Conservation (phyloP, 352 stramenopile species). For the Lagenidium giganteum region DNA sequence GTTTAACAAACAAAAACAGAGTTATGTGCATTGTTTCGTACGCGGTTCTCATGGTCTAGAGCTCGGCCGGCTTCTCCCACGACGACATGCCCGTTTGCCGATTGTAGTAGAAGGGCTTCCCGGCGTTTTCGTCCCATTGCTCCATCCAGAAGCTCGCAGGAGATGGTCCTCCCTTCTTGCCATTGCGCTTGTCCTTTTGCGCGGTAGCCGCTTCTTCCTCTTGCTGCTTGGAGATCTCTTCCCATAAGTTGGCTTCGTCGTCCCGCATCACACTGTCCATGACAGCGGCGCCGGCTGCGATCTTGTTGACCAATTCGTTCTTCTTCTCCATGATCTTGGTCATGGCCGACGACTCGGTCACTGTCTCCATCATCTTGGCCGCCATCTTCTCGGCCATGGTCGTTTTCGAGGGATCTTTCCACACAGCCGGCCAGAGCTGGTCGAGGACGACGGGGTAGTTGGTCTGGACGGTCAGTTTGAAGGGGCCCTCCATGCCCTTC, state of each 20-base stretch:
- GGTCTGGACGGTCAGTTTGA: slow-evolving; percentile 80
- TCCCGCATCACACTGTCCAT: slow-evolving; percentile 69
- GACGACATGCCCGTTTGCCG: slow-evolving; percentile 74
- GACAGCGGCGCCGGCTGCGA: slow-evolving; percentile 55
- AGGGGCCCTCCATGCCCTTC: slow-evolving; percentile 87
- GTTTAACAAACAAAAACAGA: background rate
- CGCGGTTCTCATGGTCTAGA: slow-evolving; percentile 28
- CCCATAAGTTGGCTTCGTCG: slow-evolving; percentile 49
- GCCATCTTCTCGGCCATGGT: slow-evolving; percentile 60
- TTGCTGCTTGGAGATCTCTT: slow-evolving; percentile 53
- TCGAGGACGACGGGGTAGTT: slow-evolving; percentile 78
- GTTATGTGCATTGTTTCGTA: background rate
- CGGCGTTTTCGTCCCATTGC: slow-evolving; percentile 67
- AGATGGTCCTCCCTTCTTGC: slow-evolving; percentile 14
- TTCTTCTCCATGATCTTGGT: slow-evolving; percentile 64
- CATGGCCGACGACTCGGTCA: slow-evolving; percentile 51
- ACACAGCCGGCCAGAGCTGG: slow-evolving; percentile 77
- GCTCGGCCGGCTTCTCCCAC: slow-evolving; percentile 73
- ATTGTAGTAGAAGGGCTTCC: slow-evolving; percentile 88
- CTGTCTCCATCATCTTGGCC: slow-evolving; percentile 52
- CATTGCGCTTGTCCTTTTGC: slow-evolving; percentile 15
- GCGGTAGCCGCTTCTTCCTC: slow-evolving; percentile 25
- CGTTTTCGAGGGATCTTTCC: slow-evolving; percentile 43
- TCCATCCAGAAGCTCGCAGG: slow-evolving; percentile 47
- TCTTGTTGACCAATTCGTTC: slow-evolving; percentile 58